Conservation (phyloP, 2,329 filamentous ascomycete genomes). For the Plectosphaerella cucumerina region DNA sequence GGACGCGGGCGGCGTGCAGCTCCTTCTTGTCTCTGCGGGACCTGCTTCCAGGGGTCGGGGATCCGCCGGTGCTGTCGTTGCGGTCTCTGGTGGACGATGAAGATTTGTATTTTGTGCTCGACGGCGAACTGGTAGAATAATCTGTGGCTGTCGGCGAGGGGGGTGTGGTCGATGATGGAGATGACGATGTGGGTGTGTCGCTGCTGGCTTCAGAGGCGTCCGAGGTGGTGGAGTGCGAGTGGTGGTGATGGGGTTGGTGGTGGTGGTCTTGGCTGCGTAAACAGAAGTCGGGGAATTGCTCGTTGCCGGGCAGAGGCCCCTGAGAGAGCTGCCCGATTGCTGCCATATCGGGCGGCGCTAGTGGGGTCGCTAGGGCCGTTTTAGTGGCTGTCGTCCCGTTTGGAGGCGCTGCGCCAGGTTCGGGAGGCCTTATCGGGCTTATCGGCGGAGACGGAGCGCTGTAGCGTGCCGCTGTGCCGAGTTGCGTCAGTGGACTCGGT, state of each 20-base stretch:
- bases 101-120: slow-evolving; percentile 6
- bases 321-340: slow-evolving; percentile 8
- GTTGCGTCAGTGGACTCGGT: not conserved
- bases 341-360: slow-evolving; percentile 12
- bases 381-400: slow-evolving; percentile 6
- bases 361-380: slow-evolving; percentile 10
- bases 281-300: slow-evolving; percentile 39
- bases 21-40: slow-evolving; percentile 42
- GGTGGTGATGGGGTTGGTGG: slow-evolving; percentile 9
- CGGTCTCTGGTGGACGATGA: slow-evolving; percentile 11
- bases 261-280: slow-evolving; percentile 25
- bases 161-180: slow-evolving; percentile 20
- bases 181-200: slow-evolving; percentile 13
- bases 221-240: slow-evolving; percentile 5
- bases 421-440: slow-evolving; percentile 2
- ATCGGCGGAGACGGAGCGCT: not conserved
- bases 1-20: slow-evolving; percentile 44
- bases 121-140: slow-evolving; percentile 11
- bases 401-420: slow-evolving; percentile 11
- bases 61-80: slow-evolving; percentile 16
- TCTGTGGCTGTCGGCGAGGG: slow-evolving; percentile 19
- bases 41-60: slow-evolving; percentile 24
- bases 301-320: slow-evolving; percentile 28
- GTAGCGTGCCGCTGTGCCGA: not conserved
- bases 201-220: slow-evolving; percentile 10